Base-by-base conservation (phyloP, 495 filamentous ascomycete genomes). In the Aspergillus taichungensis region DNA sequence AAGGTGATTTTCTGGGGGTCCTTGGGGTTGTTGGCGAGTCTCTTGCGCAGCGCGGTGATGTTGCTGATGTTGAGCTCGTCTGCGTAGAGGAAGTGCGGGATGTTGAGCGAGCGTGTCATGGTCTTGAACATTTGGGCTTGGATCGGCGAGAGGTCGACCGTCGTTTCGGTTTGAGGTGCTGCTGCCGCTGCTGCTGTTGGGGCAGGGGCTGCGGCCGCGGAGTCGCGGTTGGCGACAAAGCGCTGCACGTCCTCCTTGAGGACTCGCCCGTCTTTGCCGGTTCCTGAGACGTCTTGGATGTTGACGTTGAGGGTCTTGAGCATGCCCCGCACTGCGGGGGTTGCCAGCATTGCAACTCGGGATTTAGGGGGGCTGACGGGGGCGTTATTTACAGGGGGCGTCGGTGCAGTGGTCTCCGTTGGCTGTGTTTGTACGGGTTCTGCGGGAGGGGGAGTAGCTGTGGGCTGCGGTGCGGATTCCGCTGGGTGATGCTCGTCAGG, bases 81-180 rank as follows among this genome's bases (percentile, higher is more conserved):
- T 9, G 87, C 80, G 63, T 88, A 99, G 38, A 95, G 77, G 62
- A 99, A 94, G 63, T 97, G 94, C 0, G 92, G 94, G 49, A 91
- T 97, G 37, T 55, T 77, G 50, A 99, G 72, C 12, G 89, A 94
- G 34, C 79, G 79, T 13, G 91, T 97, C 94, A 99, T 99, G n/a
- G 80, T 78, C 64, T 92, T 95, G 78, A 95, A 96, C 94, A 99
- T 99, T 57, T 87, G 82, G 13, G 75, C 69, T 68, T 97, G 92
- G 27, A 87, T 85, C 24, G 79, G 79, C 4, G 87, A 85, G 13
- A 99, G 68, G 43, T 76, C 67, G 24, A 79, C 65, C 1, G 66
- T 61, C 3, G 77, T 78, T 55, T 97, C 94, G 30, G 71, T 67
- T 55, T 88, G 84, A 13, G 63, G 63, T 9, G 58, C 50, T 46